Evolutionary conservation across 2,329 filamentous ascomycete genomes (phyloP), one percentile per base, ranked within the genome.

Genomic region (Mycosphaerelloides madeirae): DNA sequence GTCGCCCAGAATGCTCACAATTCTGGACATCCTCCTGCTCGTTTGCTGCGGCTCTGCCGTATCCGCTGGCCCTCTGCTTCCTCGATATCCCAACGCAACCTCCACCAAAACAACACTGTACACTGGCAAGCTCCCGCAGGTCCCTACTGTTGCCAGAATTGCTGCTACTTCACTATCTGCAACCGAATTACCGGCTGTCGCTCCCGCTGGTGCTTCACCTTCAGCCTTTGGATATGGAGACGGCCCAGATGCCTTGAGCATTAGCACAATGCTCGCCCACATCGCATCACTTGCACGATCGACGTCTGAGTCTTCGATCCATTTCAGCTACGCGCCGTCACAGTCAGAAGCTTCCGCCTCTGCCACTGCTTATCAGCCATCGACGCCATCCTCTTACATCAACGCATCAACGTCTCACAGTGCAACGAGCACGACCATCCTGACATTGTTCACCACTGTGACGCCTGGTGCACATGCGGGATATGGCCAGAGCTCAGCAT

Each of bases 361-460:
- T 20, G 13, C 36, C 9, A 36, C 15, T n/a, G 22, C 16, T 7
- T 35, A 42, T 18, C 22, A 25, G 18, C 20, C 13, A 25, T 20
- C 31, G 29, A 14, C 29, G 22, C 22, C 14, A 13, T 18, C 12
- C 25, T 25, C 31, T 12, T 28, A 14, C 29, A 16, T 16, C 13
- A 41, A 29, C 19, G 14, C 32, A 15, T 19, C 37, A 12, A 43
- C n/a, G 14, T 33, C 35, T 18, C 41, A 13, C 16, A 45, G 36
- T 28, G 18, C 19, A 3, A 20, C 31, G 19, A 31, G 42, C 41
- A 59, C 56, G 11, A 56, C 55, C 18, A 52, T 50, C 7, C 20
- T 53, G 36, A 56, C 51, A 12, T 38, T 52, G 11, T 43, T 29
- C 32, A 43, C 41, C 4, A 43, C 41, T 3, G 22, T 43, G 6